Percentiles rank a stretch among this genome's conserved stretches.
Conservation (phyloP, 176 grass and related monocot genomes). For the Canna indica region DNA sequence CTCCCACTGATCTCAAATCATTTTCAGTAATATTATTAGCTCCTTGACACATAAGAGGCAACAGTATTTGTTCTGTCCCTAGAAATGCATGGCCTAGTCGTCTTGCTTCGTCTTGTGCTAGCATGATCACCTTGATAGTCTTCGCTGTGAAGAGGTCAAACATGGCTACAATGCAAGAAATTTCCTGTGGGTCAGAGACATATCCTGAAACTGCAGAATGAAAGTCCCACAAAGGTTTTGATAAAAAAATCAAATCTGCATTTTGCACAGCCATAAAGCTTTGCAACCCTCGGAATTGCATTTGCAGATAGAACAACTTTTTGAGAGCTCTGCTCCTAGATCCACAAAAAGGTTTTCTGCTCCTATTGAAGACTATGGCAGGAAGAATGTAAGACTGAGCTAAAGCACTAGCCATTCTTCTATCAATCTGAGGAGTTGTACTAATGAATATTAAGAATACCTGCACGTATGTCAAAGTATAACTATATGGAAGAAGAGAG, state of each 20-base stretch:
- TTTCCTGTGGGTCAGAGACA: neutral
- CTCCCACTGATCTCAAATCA: neutral
- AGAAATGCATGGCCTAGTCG: slow-evolving; percentile 6
- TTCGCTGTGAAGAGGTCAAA: slow-evolving; percentile 16
- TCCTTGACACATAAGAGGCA: slow-evolving; percentile 4
- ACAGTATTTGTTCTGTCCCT: slow-evolving; percentile 14
- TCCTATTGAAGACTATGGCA: neutral
- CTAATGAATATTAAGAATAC: neutral
- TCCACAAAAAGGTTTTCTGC: neutral
- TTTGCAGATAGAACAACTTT: neutral
- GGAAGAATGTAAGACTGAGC: neutral
- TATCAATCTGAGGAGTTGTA: neutral
- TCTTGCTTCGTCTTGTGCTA: slow-evolving; percentile 17
- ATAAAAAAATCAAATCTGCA: neutral
- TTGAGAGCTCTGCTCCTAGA: neutral
- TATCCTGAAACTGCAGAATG: neutral
- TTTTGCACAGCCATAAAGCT: neutral
- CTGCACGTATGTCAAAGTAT: neutral
- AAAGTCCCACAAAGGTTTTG: neutral
- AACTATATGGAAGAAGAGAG: neutral
- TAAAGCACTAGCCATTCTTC: neutral
- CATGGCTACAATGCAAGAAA: neutral
- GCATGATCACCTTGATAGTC: slow-evolving; percentile 8
- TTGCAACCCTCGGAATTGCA: neutral
- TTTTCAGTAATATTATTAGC: neutral